Conservation (phyloP, 2,329 filamentous ascomycete genomes). For the Scedosporium dehoogii region DNA sequence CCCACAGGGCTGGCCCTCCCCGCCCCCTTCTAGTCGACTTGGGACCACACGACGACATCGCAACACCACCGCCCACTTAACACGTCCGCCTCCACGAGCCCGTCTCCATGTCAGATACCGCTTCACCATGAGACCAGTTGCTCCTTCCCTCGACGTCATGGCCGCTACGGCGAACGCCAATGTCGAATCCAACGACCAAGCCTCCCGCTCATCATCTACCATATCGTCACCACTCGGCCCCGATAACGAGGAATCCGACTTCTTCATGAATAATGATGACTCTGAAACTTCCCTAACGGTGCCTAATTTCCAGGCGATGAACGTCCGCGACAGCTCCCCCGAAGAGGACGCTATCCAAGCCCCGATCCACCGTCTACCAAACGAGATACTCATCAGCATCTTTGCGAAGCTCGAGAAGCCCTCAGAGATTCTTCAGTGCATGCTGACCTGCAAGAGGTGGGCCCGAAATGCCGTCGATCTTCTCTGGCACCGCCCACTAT, state of each 20-base stretch:
- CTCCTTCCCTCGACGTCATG: constrained; percentile 18
- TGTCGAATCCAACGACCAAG: constrained; percentile 18
- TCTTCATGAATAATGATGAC: constrained; percentile 81
- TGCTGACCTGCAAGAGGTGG: constrained; percentile 93
- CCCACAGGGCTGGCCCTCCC: background rate
- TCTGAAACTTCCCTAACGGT: constrained; percentile 85
- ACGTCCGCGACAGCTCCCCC: constrained; percentile 26
- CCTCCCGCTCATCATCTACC: constrained; percentile 53
- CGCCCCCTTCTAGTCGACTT: background rate
- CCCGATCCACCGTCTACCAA: constrained; percentile 79
- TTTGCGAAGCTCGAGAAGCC: constrained; percentile 75
- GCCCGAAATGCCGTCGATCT: constrained; percentile 84
- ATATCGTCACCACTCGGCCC: constrained; percentile 64
- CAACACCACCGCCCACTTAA: background rate
- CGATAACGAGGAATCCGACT: constrained; percentile 88
- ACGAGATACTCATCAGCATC: constrained; percentile 88
- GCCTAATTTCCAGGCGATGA: constrained; percentile 66
- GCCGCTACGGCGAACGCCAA: constrained; percentile 13
- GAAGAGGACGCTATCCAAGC: constrained; percentile 59
- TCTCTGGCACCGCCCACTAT: constrained; percentile 88
- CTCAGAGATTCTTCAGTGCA: constrained; percentile 71
- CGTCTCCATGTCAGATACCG: background rate
- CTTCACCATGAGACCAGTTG: constrained; percentile 15
- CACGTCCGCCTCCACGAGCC: background rate
- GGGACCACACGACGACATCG: background rate